phyloP scores from a whole-genome alignment of 192 early-diverging fungal genomes.

The Coemansia sp. region DNA sequence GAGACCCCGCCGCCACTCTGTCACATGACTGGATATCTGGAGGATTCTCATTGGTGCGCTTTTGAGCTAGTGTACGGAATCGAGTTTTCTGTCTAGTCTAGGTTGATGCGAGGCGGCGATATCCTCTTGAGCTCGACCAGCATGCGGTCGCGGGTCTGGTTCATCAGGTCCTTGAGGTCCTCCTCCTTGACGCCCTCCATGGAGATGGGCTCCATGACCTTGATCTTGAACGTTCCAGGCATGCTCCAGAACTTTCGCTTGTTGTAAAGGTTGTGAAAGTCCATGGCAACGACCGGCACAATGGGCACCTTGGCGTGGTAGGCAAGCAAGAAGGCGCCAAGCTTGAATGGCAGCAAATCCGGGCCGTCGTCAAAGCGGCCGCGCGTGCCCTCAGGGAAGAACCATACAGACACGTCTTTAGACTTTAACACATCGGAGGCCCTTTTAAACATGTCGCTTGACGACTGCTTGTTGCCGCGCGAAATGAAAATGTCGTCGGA shows the following conservation, averaged over 20 bases:
- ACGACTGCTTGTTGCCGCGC: slow-evolving; percentile 78
- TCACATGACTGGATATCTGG: background rate
- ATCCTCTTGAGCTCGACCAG: slow-evolving; percentile 40
- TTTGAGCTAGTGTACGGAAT: too few relatives aligned
- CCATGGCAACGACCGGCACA: slow-evolving; percentile 83
- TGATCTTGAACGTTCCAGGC: slow-evolving; percentile 43
- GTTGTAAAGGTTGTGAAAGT: slow-evolving; percentile 60
- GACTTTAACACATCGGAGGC: slow-evolving; percentile 78
- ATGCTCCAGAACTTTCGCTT: slow-evolving; percentile 44
- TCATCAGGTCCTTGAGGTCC: slow-evolving; percentile 45
- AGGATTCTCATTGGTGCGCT: background rate
- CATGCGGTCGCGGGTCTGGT: slow-evolving; percentile 53
- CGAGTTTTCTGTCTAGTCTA: slow-evolving; percentile 1
- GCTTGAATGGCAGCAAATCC: slow-evolving; percentile 88
- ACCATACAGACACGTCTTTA: slow-evolving; percentile 80
- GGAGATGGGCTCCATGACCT: slow-evolving; percentile 47
- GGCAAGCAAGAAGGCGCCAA: slow-evolving; percentile 95
- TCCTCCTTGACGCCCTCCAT: slow-evolving; percentile 47
- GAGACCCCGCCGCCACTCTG: background rate
- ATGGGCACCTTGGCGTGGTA: slow-evolving; percentile 86
- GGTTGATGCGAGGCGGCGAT: slow-evolving; percentile 35
- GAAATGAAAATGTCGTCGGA: slow-evolving; percentile 90
- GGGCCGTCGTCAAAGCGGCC: slow-evolving; percentile 64
- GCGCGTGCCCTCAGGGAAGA: slow-evolving; percentile 96
- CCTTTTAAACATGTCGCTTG: slow-evolving; percentile 79